phyloP scores from a whole-genome alignment of 352 stramenopile species.

The Phytopythium helicoides region DNA sequence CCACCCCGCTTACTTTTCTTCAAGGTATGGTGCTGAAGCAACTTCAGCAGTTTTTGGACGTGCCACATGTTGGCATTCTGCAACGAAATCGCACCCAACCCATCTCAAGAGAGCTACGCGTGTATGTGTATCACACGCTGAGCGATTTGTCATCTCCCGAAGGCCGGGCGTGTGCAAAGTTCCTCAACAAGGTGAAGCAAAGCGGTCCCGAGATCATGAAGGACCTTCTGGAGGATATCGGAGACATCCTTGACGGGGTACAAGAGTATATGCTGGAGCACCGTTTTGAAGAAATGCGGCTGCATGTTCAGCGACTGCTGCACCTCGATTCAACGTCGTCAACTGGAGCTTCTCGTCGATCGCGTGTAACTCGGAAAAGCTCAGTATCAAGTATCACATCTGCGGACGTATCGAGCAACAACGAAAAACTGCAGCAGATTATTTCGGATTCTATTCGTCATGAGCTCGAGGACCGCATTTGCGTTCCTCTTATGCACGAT shows the following conservation, averaged over 20 bases:
- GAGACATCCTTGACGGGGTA: constrained; percentile 74
- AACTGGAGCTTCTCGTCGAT: constrained; percentile 3
- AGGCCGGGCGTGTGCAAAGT: constrained; percentile 76
- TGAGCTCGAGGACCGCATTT: constrained; percentile 80
- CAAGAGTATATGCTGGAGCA: constrained; percentile 89
- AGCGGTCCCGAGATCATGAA: constrained; percentile 40
- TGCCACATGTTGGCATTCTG: constrained; percentile 67
- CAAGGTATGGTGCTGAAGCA: constrained; percentile 74
- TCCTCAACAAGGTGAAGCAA: constrained; percentile 56
- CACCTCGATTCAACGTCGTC: constrained; percentile 18
- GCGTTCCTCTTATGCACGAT: constrained; percentile 68
- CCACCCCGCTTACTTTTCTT: constrained; percentile 71
- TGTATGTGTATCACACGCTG: constrained; percentile 80
- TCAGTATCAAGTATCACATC: constrained; percentile 68
- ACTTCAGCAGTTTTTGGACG: constrained; percentile 78
- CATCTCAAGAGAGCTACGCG: constrained; percentile 69
- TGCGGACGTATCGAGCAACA: constrained; percentile 57
- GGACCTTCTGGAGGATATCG: constrained; percentile 70
- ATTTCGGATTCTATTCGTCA: constrained; percentile 82
- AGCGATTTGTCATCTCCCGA: constrained; percentile 76
- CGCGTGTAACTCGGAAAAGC: constrained; percentile 36
- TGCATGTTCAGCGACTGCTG: constrained; percentile 60
- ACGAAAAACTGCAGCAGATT: constrained; percentile 73
- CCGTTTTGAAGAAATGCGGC: constrained; percentile 74
- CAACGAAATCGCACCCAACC: constrained; percentile 76